phyloP scores from a whole-genome alignment of 2,329 filamentous ascomycete genomes.

The Chaetoscypha palmicola region DNA sequence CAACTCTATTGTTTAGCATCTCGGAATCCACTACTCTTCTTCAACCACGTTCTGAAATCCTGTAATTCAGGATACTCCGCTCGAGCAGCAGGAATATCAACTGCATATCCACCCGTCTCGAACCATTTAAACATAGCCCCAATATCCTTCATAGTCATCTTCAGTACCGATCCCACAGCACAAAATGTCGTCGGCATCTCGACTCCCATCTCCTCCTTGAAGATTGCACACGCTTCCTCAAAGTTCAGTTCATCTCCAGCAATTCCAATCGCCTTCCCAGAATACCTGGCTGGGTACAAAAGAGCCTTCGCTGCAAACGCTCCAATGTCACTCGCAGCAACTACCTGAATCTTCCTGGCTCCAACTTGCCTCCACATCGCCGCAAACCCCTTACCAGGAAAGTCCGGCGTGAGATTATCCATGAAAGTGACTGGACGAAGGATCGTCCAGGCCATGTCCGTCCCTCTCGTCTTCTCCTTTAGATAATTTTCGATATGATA shows the following conservation, averaged over 20 bases:
- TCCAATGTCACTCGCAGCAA: conserved; percentile 40
- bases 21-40: conserved; percentile 30
- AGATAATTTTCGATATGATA: conserved; percentile 56
- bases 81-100: conserved; percentile 34
- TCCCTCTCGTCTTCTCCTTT: conserved; percentile 31
- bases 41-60: conserved; percentile 40
- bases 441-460: conserved; percentile 47
- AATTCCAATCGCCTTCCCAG: conserved; percentile 34
- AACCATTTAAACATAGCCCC: conserved; percentile 30
- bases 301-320: conserved; percentile 40
- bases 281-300: conserved; percentile 33
- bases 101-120: conserved; percentile 25
- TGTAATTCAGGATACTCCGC: conserved; percentile 37
- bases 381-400: conserved; percentile 22
- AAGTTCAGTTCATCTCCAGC: conserved; percentile 40
- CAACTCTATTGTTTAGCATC: too few species aligned
- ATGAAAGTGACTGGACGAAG: conserved; percentile 51
- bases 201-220: conserved; percentile 27
- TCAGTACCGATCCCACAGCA: conserved; percentile 21
- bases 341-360: conserved; percentile 34
- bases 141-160: conserved; percentile 25
- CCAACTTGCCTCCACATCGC: conserved; percentile 24
- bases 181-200: conserved; percentile 28
- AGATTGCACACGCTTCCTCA: conserved; percentile 28
- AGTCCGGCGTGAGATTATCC: conserved; percentile 36